These are phyloP conservation scores for Suillus plorans DNA, from an alignment of 768 basidiomycete species.

Conservation along the genomic window DNA sequence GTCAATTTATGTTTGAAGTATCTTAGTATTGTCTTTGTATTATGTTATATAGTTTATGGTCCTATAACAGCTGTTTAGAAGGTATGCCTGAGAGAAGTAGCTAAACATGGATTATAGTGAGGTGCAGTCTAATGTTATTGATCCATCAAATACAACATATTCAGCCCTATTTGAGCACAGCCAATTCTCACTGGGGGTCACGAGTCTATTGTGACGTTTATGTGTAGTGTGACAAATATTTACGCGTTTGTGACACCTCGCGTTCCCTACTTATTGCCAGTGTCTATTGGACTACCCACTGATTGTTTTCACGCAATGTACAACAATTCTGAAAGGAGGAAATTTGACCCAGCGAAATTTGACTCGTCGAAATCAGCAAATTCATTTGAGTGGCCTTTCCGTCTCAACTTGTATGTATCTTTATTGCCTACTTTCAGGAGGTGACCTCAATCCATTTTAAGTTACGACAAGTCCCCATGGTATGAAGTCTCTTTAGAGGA, in stretches of 20 bases:
- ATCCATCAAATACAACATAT: too few relatives aligned
- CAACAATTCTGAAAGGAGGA: slow-evolving; percentile 15
- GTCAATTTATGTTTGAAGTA: not conserved
- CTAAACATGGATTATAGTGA: too few relatives aligned
- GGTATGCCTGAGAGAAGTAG: too few relatives aligned
- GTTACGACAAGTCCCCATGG: slow-evolving; percentile 83
- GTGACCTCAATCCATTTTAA: slow-evolving; percentile 30
- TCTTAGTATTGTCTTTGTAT: slow-evolving; percentile 1
- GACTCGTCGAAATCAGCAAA: not conserved
- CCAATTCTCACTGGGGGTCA: too few relatives aligned
- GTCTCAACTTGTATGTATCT: slow-evolving; percentile 74
- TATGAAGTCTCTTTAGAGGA: slow-evolving; percentile 93
- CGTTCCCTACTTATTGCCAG: too few relatives aligned
- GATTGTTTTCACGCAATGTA: slow-evolving; percentile 18
- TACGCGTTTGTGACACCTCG: slow-evolving; percentile 10
- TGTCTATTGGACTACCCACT: too few relatives aligned
- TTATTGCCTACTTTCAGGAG: slow-evolving; percentile 4
- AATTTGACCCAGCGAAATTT: not conserved
- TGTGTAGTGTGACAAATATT: not conserved
- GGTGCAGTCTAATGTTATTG: too few relatives aligned
- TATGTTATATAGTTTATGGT: not conserved
- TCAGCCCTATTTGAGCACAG: too few relatives aligned
- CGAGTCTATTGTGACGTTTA: not conserved
- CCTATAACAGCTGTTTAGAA: too few relatives aligned
- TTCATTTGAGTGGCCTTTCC: slow-evolving; percentile 49